Evolutionary conservation across 208 protist species (phyloP), one percentile per base, ranked within the genome.

Genomic region (Trypanosoma theileri): DNA sequence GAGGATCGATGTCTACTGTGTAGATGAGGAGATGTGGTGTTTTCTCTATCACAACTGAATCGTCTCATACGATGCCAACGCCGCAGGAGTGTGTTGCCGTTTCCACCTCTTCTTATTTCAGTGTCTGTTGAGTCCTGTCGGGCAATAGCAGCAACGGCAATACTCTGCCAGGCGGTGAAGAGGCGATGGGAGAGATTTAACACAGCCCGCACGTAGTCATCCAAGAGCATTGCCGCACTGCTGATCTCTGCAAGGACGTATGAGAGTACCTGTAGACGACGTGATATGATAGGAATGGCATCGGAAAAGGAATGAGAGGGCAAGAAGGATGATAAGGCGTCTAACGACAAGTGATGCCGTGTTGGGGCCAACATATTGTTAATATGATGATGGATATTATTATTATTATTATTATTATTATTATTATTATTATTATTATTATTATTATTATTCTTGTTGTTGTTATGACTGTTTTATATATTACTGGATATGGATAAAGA

Each of bases 201-300:
- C 4, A 77, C 75, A 9, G 70, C 75, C 22, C 81, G 79, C 8
- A 81, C 81, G 69, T 90, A 91, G 67, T 90, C 86, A 14, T 83
- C 73, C 22, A 92, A 70, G 3, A 92, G 73, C 8, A 75, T 88
- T 4, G 82, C 66, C 3, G 86, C 81, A 54, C 86, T 86, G 73
- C 84, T 88, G 13, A 89, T 40, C 66, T 92, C 81, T n/a, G 86
- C 86, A 13, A 92, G 73, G 8, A 85, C 77, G 59, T 81, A 88
- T 61, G 75, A 72, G 24, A 89, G 71, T 8, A 86, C 59, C 60
- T 92, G 86, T 52, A 92, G 64, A 22, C 84, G 79, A 56, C 64
- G 58, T 4, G 78, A 73, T 56, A 54, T 77, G 51, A 92, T 62
- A 4, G 61, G 7, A 45, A 79, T 41, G 22, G 21, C 17, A 44